Base-by-base conservation (phyloP, 495 filamentous ascomycete species). In the Aspergillus sclerotiicarbonarius region DNA sequence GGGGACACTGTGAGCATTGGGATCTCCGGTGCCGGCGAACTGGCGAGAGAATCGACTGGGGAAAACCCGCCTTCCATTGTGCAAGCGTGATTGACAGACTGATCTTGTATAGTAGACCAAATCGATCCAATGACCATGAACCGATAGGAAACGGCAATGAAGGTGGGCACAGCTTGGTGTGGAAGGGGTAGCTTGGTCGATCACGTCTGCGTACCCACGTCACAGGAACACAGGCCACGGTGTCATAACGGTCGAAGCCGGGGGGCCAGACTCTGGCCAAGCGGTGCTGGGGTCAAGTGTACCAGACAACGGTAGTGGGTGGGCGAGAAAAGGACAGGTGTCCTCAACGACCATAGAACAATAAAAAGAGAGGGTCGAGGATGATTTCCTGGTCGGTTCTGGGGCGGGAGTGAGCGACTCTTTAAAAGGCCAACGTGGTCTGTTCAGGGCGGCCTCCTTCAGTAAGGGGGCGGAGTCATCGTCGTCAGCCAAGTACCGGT, bases 371-470 rank as follows among this genome's bases (percentile, higher is more conserved):
- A 61, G 37, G 47, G 71, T 54, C 59, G 51, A 37, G 33, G 53
- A 67, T 63, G 59, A 55, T 21, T 45, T 59, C 56, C 53, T 47
- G 59, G 53, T 31, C 39, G 31, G 48, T 30, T 15, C 5, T 50
- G 47, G 13, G 48, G 21, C 35, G 54, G 67, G 57, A 65, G 41
- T 39, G 59, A 62, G 39, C 31, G 67, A 58, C 64, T 73, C 69
- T 71, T 73, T 73, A 71, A 76, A 71, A 78, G 73, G 76, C 73
- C 73, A 77, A 68, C 71, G 73, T 77, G 76, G 71, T 76, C 73
- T 60, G 70, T 65, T 71, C 73, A 58, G 30, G 50, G 48, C 46
- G 32, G 20, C 33, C 51, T 56, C 43, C 55, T 60, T 46, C 31
- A 44, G 56, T 45, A 68, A 64, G 63, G 66, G 60, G 66, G 63